phyloP scores from a whole-genome alignment of 2,329 filamentous ascomycete species.

The Penicillium sp. region DNA sequence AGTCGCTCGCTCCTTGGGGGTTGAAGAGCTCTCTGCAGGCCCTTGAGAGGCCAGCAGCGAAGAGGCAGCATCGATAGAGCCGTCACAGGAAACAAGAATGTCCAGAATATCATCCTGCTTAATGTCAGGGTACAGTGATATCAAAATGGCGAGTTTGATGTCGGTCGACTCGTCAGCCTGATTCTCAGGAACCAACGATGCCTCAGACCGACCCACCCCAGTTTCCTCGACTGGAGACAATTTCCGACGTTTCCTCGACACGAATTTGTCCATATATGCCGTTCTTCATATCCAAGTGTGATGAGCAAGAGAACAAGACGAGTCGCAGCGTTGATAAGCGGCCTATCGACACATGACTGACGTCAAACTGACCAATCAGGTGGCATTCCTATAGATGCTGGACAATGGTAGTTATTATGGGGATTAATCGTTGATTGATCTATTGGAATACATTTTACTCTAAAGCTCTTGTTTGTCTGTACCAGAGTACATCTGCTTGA shows the following conservation, averaged over 20 bases:
- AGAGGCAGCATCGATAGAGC: conserved; percentile 65
- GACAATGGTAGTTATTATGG: background rate
- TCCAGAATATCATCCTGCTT: conserved; percentile 70
- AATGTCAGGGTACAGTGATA: conserved; percentile 66
- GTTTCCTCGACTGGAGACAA: conserved; percentile 9
- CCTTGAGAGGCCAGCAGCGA: conserved; percentile 47
- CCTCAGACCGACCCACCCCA: background rate
- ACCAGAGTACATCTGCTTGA: background rate
- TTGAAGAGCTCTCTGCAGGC: conserved; percentile 1
- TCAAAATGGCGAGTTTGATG: conserved; percentile 76
- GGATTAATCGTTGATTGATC: background rate
- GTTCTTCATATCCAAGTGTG: background rate
- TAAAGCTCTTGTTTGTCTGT: background rate
- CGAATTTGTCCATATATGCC: conserved; percentile 39
- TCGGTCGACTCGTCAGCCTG: conserved; percentile 74
- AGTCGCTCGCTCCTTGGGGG: conserved; percentile 36
- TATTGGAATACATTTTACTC: background rate
- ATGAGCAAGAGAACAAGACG: background rate
- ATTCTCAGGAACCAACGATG: conserved; percentile 7
- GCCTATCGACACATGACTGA: conserved; percentile 30
- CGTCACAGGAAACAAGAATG: conserved; percentile 69
- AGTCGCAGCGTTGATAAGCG: conserved; percentile 9
- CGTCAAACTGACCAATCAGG: conserved; percentile 29
- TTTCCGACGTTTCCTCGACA: conserved; percentile 36
- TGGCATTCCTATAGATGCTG: background rate